Evolutionary conservation across 139 green algal genomes (phyloP), one percentile per base, ranked within the genome.

Genomic region (Chlamydomonas asymmetrica): DNA sequence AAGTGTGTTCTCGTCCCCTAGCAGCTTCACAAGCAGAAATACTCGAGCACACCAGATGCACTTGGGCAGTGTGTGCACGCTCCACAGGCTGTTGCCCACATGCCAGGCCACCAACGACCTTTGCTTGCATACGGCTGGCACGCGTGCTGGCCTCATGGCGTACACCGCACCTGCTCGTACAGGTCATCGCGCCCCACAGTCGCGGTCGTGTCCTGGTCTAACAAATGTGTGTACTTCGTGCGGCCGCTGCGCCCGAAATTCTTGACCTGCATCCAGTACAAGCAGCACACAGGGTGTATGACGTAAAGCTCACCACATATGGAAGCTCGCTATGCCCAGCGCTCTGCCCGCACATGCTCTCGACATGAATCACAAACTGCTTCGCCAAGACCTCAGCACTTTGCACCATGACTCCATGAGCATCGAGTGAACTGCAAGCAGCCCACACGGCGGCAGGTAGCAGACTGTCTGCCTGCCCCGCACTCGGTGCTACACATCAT

Each of bases 191-290:
- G 65, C 13, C n/a, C 27, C 16, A 23, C 31, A 25, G 63, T 54
- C 31, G 79, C 63, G 5, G 87, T 95, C 27, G 94, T 98, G 84
- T 98, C 94, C 80, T 98, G 84, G 4, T 88, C 88, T 23, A 91
- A 69, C 61, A 98, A 77, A 78, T 98, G 94, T 23, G 88, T 98
- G 80, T 88, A 98, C 85, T 99, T 99, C 41, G 88, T 97, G n/a
- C 90, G 92, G 4, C 95, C 94, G 3, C 76, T 81, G 38, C 90
- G 85, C 0, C 96, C 96, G 86, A 99, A 99, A 80, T 98, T 95
- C 49, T 93, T 91, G 52, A 99, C 95, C 86, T 94, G 84, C 74
- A 83, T 40, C 43, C 6, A 32, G 32, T 27, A 61, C 13, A 40
- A 45, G 35, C 73, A 79, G 5, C 73, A 73, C 8, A n/a, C n/a